These are phyloP conservation scores for Cylindrodendrum hubeiense DNA, from an alignment of 2,329 filamentous ascomycete species.

Conservation along the genomic window DNA sequence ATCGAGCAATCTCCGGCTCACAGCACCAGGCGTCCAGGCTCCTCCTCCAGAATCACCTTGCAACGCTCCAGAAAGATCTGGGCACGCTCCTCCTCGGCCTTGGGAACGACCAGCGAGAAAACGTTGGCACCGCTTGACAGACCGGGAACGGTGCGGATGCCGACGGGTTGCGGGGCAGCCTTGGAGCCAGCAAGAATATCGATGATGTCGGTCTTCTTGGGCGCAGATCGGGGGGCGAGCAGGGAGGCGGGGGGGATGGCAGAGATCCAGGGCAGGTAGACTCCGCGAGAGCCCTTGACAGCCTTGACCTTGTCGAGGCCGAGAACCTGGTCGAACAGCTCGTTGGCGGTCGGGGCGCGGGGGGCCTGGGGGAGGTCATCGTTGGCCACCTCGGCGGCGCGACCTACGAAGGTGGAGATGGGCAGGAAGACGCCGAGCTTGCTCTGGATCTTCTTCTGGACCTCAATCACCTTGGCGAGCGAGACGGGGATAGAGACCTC, in stretches of 20 bases:
- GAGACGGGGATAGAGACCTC: conserved; percentile 82
- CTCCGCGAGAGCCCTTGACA: conserved; percentile 68
- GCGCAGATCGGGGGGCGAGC: conserved; percentile 47
- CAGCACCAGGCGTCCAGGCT: conserved; percentile 81
- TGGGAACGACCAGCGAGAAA: conserved; percentile 84
- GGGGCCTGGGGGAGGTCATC: conserved; percentile 80
- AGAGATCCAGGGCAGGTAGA: conserved; percentile 79
- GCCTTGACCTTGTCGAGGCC: conserved; percentile 68
- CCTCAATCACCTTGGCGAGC: conserved; percentile 80
- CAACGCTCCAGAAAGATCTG: conserved; percentile 86
- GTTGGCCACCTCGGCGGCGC: conserved; percentile 89
- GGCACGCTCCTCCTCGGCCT: conserved; percentile 85
- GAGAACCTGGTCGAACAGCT: conserved; percentile 91
- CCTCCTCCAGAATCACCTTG: conserved; percentile 84
- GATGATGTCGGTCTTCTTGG: conserved; percentile 75
- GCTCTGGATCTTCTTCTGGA: conserved; percentile 83
- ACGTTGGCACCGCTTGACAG: conserved; percentile 74
- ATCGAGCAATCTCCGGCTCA: conserved; percentile 51
- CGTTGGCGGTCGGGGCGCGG: conserved; percentile 75
- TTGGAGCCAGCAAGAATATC: conserved; percentile 75
- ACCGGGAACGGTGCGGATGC: conserved; percentile 55
- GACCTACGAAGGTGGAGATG: conserved; percentile 86
- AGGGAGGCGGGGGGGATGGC: conserved; percentile 63
- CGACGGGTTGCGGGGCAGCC: conserved; percentile 39
- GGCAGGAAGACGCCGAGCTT: conserved; percentile 85